These are phyloP conservation scores for Fusarium piperis DNA, from an alignment of 2,329 filamentous ascomycete species.

Conservation along the genomic window DNA sequence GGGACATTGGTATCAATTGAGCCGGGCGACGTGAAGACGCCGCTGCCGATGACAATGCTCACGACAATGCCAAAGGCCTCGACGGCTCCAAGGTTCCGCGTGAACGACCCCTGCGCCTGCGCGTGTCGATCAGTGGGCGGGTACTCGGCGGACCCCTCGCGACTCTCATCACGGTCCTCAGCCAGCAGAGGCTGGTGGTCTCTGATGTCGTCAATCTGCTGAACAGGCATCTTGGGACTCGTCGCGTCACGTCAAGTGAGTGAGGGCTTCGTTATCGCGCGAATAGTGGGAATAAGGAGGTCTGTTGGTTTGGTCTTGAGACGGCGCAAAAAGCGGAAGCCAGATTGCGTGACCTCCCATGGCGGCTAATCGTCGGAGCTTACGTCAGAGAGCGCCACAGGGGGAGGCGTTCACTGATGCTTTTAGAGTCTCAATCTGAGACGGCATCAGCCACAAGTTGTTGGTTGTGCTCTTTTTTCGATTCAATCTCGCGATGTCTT, in stretches of 20 bases:
- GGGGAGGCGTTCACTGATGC: background rate
- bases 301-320: background rate
- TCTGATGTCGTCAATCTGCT: constrained; percentile 4
- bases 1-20: constrained; percentile 71
- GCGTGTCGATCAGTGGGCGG: constrained; percentile 1
- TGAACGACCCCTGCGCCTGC: constrained; percentile 45
- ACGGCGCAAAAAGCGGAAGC: background rate
- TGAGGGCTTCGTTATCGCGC: background rate
- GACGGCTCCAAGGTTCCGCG: constrained; percentile 55
- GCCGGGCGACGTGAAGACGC: constrained; percentile 72
- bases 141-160: background rate
- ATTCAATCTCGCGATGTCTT: background rate
- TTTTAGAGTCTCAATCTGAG: background rate
- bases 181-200: constrained; percentile 29
- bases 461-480: background rate
- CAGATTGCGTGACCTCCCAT: background rate
- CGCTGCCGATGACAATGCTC: constrained; percentile 71
- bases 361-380: constrained; percentile 36
- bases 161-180: constrained; percentile 6
- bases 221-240: constrained; percentile 22
- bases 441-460: background rate
- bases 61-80: constrained; percentile 69
- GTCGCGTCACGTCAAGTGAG: background rate
- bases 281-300: background rate
- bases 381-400: background rate